Evolutionary conservation across 768 basidiomycete genomes (phyloP).

Genomic region (Fibroporia radiculosa): DNA sequence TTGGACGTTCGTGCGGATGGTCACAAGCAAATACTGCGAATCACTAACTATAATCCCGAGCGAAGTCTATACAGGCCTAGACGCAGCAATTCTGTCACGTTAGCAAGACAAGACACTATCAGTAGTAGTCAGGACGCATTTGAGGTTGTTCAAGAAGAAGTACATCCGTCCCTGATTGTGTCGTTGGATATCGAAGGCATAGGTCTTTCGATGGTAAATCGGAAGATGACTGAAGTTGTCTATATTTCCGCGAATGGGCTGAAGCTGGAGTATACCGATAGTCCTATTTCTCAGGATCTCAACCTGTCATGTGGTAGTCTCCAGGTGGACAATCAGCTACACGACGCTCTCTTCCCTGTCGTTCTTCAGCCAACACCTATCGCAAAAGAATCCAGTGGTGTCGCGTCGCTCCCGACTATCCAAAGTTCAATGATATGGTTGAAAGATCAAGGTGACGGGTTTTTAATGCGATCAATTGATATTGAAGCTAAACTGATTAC

Average conservation of each 20-base stretch:
- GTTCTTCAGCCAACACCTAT: slow-evolving; percentile 91
- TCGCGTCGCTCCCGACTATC: slow-evolving; percentile 81
- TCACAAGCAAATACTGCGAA: slow-evolving; percentile 73
- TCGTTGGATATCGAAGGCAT: slow-evolving; percentile 80
- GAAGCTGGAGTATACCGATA: slow-evolving; percentile 80
- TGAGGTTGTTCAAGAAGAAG: slow-evolving; percentile 77
- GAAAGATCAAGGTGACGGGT: slow-evolving; percentile 77
- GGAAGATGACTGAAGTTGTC: slow-evolving; percentile 79
- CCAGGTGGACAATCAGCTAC: slow-evolving; percentile 96
- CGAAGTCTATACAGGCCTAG: slow-evolving; percentile 83
- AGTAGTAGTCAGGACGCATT: slow-evolving; percentile 69
- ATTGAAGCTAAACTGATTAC: slow-evolving; percentile 2
- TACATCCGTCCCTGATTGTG: slow-evolving; percentile 55
- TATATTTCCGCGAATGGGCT: slow-evolving; percentile 76
- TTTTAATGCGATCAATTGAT: neutral
- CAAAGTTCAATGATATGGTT: slow-evolving; percentile 85
- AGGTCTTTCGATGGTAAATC: slow-evolving; percentile 88
- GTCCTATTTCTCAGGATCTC: slow-evolving; percentile 69
- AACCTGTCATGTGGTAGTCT: slow-evolving; percentile 78
- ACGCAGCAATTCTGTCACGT: slow-evolving; percentile 37
- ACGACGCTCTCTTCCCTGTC: slow-evolving; percentile 92
- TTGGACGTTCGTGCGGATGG: slow-evolving; percentile 90
- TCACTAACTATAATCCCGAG: slow-evolving; percentile 82
- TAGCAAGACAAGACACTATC: slow-evolving; percentile 61
- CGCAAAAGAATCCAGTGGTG: slow-evolving; percentile 61